These are phyloP conservation scores for Eimeria necatrix DNA, from an alignment of 169 alveolate genomes.

Conservation along the genomic window DNA sequence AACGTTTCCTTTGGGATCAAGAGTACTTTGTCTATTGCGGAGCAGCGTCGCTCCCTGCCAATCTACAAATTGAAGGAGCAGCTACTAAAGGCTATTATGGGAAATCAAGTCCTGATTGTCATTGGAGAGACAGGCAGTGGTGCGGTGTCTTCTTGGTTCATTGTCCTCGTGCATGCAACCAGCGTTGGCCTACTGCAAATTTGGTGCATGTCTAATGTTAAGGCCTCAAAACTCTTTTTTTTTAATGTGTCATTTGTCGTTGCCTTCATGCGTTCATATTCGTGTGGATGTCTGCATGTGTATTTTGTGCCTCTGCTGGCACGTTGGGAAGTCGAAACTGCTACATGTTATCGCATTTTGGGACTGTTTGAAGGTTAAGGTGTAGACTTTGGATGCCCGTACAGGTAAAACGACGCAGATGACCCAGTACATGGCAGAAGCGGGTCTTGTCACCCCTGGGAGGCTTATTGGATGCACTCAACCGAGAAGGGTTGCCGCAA, in stretches of 20 bases:
- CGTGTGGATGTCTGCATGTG: background rate
- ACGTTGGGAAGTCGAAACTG: background rate
- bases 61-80: constrained; percentile 95
- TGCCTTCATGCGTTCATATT: constrained; percentile 2
- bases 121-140: constrained; percentile 99
- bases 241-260: background rate
- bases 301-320: background rate
- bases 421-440: constrained; percentile 87
- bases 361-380: background rate
- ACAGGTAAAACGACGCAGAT: constrained; percentile 87
- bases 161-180: constrained; percentile 9
- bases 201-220: background rate
- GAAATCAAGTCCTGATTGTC: constrained; percentile 95
- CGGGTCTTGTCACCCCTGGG: constrained; percentile 82
- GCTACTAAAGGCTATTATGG: constrained; percentile 94
- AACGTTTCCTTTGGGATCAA: constrained; percentile 89
- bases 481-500: constrained; percentile 99
- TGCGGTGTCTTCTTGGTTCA: background rate
- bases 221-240: background rate
- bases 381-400: constrained; percentile 96
- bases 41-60: constrained; percentile 97
- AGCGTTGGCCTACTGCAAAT: background rate
- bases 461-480: constrained; percentile 99
- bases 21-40: constrained; percentile 88
- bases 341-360: background rate